These are phyloP conservation scores for Rhodotorula sphaerocarpa DNA, from an alignment of 768 basidiomycete genomes.

Conservation along the genomic window DNA sequence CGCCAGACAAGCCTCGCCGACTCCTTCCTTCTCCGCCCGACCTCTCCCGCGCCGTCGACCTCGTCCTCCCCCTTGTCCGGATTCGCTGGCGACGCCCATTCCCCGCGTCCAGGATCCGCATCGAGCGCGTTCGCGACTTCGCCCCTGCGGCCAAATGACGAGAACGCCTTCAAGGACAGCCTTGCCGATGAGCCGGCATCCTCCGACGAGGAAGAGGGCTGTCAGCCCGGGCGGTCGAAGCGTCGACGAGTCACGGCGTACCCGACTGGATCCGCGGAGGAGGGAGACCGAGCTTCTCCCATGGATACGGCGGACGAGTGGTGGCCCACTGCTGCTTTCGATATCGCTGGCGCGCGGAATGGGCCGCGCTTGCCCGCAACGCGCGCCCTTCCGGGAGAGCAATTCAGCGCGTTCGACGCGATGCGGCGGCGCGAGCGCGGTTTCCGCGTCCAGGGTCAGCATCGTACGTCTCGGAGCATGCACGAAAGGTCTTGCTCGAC, in stretches of 20 bases:
- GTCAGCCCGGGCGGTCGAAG: not conserved
- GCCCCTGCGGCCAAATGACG: not conserved
- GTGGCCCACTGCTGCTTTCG: not conserved
- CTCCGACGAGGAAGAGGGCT: not conserved
- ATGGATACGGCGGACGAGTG: too few relatives aligned
- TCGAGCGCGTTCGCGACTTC: slow-evolving; percentile 6
- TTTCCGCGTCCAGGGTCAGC: not conserved
- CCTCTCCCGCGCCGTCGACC: not conserved
- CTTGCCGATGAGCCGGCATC: slow-evolving; percentile 2
- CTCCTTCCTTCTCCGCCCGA: not conserved
- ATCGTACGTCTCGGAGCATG: slow-evolving; percentile 15
- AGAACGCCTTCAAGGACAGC: not conserved
- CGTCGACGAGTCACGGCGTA: slow-evolving; percentile 1
- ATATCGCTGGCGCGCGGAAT: not conserved
- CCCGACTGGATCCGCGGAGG: too few relatives aligned
- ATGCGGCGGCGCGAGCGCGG: slow-evolving; percentile 18
- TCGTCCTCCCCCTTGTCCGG: not conserved
- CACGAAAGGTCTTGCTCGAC: too few relatives aligned
- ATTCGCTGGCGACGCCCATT: not conserved
- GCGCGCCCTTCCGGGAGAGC: not conserved
- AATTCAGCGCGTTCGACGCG: slow-evolving; percentile 19
- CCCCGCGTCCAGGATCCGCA: slow-evolving; percentile 7
- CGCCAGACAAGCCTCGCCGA: slow-evolving; percentile 9
- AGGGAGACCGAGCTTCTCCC: too few relatives aligned
- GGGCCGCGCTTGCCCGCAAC: not conserved